These are phyloP conservation scores for Symbiodinium pilosum DNA, from an alignment of 73 alveolate species.

Conservation along the genomic window DNA sequence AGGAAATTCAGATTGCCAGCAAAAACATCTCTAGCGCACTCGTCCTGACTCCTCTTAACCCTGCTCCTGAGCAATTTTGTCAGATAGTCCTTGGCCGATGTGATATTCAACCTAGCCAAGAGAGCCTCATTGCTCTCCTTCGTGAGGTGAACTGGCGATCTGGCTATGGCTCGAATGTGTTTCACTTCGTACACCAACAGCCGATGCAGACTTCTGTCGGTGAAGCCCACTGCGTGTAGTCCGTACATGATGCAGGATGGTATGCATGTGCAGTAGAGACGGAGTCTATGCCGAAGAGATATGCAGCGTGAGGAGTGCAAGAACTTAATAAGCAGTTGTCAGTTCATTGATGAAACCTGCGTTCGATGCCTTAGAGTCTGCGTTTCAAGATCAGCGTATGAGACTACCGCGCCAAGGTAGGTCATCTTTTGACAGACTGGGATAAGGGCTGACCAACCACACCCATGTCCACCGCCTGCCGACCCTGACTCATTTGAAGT, in stretches of 20 bases:
- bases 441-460: background rate
- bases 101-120: background rate
- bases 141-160: background rate
- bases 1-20: no score
- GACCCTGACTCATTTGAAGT: background rate
- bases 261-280: background rate
- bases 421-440: background rate
- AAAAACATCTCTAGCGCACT: no score
- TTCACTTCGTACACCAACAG: background rate
- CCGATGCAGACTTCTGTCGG: background rate
- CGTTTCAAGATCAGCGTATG: background rate
- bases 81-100: background rate
- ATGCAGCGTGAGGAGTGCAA: background rate
- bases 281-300: background rate
- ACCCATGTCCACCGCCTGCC: background rate
- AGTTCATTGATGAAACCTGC: background rate
- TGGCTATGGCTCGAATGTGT: background rate
- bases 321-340: background rate
- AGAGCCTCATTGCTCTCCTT: background rate
- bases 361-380: no score
- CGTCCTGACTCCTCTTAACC: no score
- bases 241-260: background rate
- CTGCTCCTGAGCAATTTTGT: no score
- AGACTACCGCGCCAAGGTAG: background rate
- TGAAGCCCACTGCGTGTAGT: background rate